Evolutionary conservation across 371 early-diverging fungal genomes (phyloP).

Genomic region (Mucor plumbeus): DNA sequence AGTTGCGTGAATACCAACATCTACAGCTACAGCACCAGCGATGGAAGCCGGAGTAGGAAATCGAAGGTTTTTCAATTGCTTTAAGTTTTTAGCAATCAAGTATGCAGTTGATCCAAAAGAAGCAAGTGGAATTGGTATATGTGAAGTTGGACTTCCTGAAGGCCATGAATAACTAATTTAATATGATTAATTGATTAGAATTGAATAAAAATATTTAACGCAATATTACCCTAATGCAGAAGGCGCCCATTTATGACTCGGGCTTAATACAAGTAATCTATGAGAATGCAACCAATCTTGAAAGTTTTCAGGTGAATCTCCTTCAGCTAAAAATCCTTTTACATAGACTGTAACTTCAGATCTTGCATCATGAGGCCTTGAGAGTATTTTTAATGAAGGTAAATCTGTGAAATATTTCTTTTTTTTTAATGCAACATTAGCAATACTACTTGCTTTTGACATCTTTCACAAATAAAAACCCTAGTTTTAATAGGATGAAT

Average conservation of each 20-base stretch:
- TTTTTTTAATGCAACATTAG: not conserved
- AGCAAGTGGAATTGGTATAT: conserved; percentile 50
- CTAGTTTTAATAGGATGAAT: not conserved
- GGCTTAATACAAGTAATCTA: conserved; percentile 45
- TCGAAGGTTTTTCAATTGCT: conserved; percentile 36
- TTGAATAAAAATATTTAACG: too few relatives aligned
- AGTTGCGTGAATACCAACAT: conserved; percentile 47
- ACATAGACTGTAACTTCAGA: conserved; percentile 56
- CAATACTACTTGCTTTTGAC: not conserved
- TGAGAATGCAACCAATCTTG: conserved; percentile 59
- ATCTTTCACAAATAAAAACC: not conserved
- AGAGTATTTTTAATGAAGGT: conserved; percentile 44
- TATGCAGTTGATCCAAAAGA: conserved; percentile 47
- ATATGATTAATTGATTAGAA: not conserved
- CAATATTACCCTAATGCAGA: conserved; percentile 45
- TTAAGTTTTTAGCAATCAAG: conserved; percentile 36
- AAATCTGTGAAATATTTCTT: conserved; percentile 48
- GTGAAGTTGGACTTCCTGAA: conserved; percentile 38
- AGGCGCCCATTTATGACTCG: conserved; percentile 47
- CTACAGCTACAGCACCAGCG: conserved; percentile 42
- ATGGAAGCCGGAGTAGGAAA: conserved; percentile 49
- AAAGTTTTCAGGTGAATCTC: conserved; percentile 53
- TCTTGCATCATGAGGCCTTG: conserved; percentile 34
- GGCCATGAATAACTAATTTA: conserved; percentile 52
- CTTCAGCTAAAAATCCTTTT: conserved; percentile 50